These are phyloP conservation scores for Stenocarpella maydis DNA, from an alignment of 2,329 filamentous ascomycete genomes.

Conservation along the genomic window DNA sequence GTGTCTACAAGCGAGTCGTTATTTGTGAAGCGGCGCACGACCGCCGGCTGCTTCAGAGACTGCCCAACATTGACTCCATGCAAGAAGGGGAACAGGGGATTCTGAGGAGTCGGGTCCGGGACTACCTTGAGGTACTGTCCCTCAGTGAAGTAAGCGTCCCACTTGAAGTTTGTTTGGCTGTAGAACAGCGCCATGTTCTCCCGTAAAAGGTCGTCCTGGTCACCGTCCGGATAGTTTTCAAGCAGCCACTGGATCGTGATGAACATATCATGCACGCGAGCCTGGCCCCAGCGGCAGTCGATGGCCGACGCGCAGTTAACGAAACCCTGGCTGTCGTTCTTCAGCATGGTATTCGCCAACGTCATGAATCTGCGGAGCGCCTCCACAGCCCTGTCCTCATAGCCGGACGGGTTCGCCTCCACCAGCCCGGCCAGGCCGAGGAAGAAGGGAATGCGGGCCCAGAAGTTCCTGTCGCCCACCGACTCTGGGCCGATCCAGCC, in stretches of 20 bases:
- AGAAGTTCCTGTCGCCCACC: slow-evolving; percentile 42
- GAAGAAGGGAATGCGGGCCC: slow-evolving; percentile 45
- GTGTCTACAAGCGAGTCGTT: slow-evolving; percentile 51
- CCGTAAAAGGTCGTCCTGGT: slow-evolving; percentile 40
- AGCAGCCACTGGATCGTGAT: slow-evolving; percentile 44
- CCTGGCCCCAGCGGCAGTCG: slow-evolving; percentile 38
- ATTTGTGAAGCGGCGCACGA: slow-evolving; percentile 53
- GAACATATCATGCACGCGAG: slow-evolving; percentile 38
- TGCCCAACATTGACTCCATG: slow-evolving; percentile 58
- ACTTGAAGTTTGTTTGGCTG: slow-evolving; percentile 44
- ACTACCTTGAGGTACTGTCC: slow-evolving; percentile 48
- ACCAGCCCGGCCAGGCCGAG: slow-evolving; percentile 45
- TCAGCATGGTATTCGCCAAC: slow-evolving; percentile 38
- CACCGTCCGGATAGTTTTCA: slow-evolving; percentile 40
- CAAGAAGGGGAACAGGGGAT: slow-evolving; percentile 49
- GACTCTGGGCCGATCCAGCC: slow-evolving; percentile 60
- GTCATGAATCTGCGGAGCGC: slow-evolving; percentile 37
- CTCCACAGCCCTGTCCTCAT: slow-evolving; percentile 32
- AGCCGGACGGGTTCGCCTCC: slow-evolving; percentile 42
- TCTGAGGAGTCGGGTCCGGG: slow-evolving; percentile 43
- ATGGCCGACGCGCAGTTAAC: slow-evolving; percentile 33
- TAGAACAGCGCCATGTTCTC: slow-evolving; percentile 43
- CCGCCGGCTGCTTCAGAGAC: slow-evolving; percentile 55
- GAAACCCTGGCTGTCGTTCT: slow-evolving; percentile 37
- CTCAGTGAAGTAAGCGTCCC: slow-evolving; percentile 50